Base-by-base conservation (phyloP, 2,329 filamentous ascomycete genomes). In the Thyridium curvatum region DNA sequence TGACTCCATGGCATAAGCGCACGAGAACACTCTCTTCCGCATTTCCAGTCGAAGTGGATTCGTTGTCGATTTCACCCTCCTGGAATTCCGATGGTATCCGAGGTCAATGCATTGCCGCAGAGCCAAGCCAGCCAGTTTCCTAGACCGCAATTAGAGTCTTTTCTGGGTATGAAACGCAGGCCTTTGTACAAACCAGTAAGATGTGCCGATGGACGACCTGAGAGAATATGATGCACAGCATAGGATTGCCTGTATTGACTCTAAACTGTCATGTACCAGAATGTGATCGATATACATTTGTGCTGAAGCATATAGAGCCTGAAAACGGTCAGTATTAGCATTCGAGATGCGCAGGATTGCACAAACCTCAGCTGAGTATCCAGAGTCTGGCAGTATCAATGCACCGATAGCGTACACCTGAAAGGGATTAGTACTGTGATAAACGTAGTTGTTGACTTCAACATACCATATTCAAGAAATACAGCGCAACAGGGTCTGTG, bases 221-320 rank as follows among this genome's bases (percentile, higher is more conserved):
- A 58, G 38, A 30, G 54, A 54, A 42, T 50, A 54, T 16, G 54
- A 42, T 1, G 54, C 52, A 39, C 41, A 58, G 29, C 51, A 55
- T 12, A 59, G 42, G 5, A 58, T 41, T 2, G 48, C 54, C 35
- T 58, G 52, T 18, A 57, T 53, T 1, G 51, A 41, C 37, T 54
- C 46, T 3, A 57, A 35, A 26, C 47, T 58, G 28, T 58, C 51
- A 1, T 34, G 28, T 6, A 38, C 21, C 0, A 49, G 31, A 4
- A 46, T 35, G 18, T 38, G 36, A 9, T 49, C 44, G 14, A 48
- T 44, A 8, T 52, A 47, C 6, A 48, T 37, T 12, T 49, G 41
- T 2, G 48, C 50, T 10, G 50, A 46, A 3, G 43, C 42, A 18
- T 52, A 54, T 12, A 52, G 32, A 31, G 39, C 38, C 42, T 41